Conservation (phyloP, 1,284 basidiomycete species). For the Marasmius fiardii region DNA sequence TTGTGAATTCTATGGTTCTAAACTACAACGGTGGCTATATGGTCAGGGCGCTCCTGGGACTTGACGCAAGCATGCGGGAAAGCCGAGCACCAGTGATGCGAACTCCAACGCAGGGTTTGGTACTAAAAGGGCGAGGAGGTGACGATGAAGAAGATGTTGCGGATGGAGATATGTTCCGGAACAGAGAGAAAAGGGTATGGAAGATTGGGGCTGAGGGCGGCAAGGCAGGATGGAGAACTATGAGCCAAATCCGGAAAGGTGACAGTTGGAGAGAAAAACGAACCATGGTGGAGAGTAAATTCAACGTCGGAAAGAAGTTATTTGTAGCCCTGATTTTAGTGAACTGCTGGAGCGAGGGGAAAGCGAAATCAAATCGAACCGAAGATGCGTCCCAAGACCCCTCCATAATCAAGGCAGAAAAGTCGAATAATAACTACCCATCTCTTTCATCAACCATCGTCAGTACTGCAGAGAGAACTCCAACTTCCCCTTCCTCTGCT, state of each 20-base stretch:
- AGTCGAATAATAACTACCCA: constrained; percentile 14
- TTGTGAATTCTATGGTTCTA: constrained; percentile 57
- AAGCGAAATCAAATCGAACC: neutral
- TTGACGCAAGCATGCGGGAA: constrained; percentile 56
- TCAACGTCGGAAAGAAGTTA: neutral
- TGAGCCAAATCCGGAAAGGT: neutral
- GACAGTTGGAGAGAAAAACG: neutral
- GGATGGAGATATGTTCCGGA: neutral
- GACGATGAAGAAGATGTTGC: neutral
- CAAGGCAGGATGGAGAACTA: neutral
- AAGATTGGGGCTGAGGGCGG: neutral
- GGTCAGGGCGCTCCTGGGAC: constrained; percentile 76
- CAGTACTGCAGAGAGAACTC: neutral
- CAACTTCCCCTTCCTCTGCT: neutral
- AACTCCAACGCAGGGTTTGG: neutral
- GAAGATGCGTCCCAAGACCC: neutral
- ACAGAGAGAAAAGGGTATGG: neutral
- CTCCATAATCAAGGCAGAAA: constrained; percentile 32
- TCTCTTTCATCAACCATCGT: neutral
- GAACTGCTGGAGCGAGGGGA: neutral
- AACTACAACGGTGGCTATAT: constrained; percentile 74
- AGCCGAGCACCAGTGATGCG: neutral
- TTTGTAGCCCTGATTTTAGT: neutral
- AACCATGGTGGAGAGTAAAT: neutral
- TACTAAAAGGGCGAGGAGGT: neutral